Percentiles rank a stretch among this genome's conserved stretches.
phyloP scores from a whole-genome alignment of 257 asterid genomes.

The Cinchona pubescens region DNA sequence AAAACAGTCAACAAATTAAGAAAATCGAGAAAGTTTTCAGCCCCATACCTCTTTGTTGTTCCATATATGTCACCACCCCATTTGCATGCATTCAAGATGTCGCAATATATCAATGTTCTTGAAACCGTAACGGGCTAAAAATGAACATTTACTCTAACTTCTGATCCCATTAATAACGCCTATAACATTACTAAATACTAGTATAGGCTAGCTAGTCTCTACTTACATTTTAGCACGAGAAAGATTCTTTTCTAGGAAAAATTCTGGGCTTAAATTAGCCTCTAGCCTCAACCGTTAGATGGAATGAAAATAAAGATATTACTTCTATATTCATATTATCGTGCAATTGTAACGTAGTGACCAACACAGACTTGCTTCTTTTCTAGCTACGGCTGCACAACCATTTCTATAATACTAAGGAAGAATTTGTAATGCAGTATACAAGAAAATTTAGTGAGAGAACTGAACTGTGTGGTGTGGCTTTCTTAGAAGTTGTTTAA shows the following conservation, averaged over 20 bases:
- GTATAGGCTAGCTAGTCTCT: no score
- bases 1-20: slow-evolving; percentile 26
- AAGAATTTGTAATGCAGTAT: no score
- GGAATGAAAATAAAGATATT: no score
- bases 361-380: no score
- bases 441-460: slow-evolving; percentile 3
- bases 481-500: slow-evolving; percentile 2
- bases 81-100: neutral
- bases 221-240: neutral
- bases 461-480: slow-evolving; percentile 1
- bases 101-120: neutral
- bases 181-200: neutral
- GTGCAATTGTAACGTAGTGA: no score
- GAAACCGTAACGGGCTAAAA: neutral
- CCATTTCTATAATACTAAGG: no score
- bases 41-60: slow-evolving; percentile 45
- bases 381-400: no score
- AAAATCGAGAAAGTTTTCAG: slow-evolving; percentile 24
- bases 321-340: no score
- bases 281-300: no score
- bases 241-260: neutral
- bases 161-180: neutral
- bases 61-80: neutral
- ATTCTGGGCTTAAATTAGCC: no score
- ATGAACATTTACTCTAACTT: neutral